These are phyloP conservation scores for Backusella psychrophila DNA, from an alignment of 192 early-diverging fungal genomes.

Conservation along the genomic window DNA sequence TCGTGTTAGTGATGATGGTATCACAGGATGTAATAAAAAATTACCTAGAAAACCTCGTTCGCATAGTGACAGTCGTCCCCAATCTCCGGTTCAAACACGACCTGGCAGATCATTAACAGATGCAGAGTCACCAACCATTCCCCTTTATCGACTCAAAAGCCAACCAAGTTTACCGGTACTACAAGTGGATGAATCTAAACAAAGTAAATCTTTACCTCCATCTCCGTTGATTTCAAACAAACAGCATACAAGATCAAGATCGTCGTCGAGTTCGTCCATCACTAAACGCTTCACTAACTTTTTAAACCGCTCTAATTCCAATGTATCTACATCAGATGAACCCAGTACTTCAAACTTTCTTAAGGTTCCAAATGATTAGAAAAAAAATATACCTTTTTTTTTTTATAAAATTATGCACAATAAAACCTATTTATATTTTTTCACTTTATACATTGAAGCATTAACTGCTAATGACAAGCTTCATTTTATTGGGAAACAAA, in stretches of 20 bases:
- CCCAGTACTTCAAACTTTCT: background rate
- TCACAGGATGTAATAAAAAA: background rate
- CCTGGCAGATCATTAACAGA: background rate
- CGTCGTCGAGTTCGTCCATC: background rate
- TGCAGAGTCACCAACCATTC: background rate
- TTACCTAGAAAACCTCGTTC: background rate
- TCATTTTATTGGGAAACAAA: no score
- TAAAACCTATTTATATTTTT: no score
- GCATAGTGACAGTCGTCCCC: background rate
- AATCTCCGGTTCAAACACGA: background rate
- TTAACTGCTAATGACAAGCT: no score
- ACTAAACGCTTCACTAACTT: constrained; percentile 5
- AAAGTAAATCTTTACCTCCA: background rate
- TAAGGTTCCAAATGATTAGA: background rate
- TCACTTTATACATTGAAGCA: no score
- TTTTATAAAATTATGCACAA: no score
- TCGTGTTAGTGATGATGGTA: background rate
- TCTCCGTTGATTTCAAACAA: background rate
- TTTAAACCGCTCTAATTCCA: background rate
- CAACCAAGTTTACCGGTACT: constrained; percentile 1
- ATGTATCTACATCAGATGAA: background rate
- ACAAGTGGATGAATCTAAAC: background rate
- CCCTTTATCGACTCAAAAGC: background rate
- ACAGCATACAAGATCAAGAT: background rate
- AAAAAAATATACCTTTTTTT: background rate